phyloP scores from a whole-genome alignment of 805 yeast genomes.

The Sugiyamaella lignohabitans region DNA sequence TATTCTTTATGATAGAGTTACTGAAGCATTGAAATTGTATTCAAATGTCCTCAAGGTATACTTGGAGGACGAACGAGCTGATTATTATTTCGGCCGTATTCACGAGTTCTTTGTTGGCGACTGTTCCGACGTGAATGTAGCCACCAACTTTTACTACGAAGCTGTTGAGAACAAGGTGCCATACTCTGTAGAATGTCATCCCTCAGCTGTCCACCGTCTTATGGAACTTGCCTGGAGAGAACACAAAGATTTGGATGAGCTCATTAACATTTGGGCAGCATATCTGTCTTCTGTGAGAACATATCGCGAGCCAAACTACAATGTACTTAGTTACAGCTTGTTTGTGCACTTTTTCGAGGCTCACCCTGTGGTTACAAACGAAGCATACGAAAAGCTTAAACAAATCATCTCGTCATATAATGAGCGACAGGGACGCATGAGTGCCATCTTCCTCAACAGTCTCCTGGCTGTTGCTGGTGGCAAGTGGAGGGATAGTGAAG shows the following conservation, averaged over 20 bases:
- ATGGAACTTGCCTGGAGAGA: slow-evolving; percentile 45
- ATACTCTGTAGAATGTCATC: slow-evolving; percentile 62
- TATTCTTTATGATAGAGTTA: slow-evolving; percentile 54
- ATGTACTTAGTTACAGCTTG: slow-evolving; percentile 61
- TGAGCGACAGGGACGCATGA: slow-evolving; percentile 56
- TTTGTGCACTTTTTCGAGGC: slow-evolving; percentile 60
- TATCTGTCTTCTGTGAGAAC: slow-evolving; percentile 42
- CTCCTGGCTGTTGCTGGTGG: slow-evolving; percentile 50
- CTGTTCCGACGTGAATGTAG: slow-evolving; percentile 63
- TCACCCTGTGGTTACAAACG: slow-evolving; percentile 44
- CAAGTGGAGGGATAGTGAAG: slow-evolving; percentile 61
- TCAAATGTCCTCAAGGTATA: slow-evolving; percentile 29
- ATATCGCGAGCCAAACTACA: slow-evolving; percentile 19
- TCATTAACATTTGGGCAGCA: slow-evolving; percentile 37
- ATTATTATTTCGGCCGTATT: slow-evolving; percentile 45
- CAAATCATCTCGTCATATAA: slow-evolving; percentile 51
- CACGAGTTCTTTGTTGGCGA: slow-evolving; percentile 75
- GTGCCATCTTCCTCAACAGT: slow-evolving; percentile 71
- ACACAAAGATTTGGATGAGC: slow-evolving; percentile 49
- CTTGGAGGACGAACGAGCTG: slow-evolving; percentile 37
- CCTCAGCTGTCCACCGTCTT: slow-evolving; percentile 62
- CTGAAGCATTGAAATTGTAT: slow-evolving; percentile 59
- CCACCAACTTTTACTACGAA: slow-evolving; percentile 67
- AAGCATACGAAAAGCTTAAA: slow-evolving; percentile 53
- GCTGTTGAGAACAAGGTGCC: slow-evolving; percentile 68